Conservation (phyloP, 768 basidiomycete species). For the Chiua virens region DNA sequence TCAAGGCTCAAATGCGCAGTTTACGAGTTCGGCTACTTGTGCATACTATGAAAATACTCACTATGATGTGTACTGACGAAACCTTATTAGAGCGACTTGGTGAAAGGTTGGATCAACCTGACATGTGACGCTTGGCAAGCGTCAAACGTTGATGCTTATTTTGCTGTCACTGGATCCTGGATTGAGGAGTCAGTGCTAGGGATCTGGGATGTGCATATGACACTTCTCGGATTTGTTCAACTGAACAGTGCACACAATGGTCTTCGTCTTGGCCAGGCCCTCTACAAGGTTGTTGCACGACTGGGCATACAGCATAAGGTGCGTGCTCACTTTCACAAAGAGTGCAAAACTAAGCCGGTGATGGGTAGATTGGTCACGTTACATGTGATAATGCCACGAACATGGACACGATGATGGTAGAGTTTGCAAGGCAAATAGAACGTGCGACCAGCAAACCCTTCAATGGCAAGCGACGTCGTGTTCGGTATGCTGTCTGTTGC, state of each 20-base stretch:
- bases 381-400: conserved; percentile 40
- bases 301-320: conserved; percentile 33
- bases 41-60: background rate
- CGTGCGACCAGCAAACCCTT: too few relatives aligned
- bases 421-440: conserved; percentile 15
- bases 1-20: too few relatives aligned
- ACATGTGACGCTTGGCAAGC: background rate
- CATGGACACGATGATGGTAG: conserved; percentile 36
- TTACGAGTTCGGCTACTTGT: too few relatives aligned
- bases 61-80: too few relatives aligned
- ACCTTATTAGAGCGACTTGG: background rate
- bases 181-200: background rate
- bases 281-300: conserved; percentile 35
- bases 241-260: conserved; percentile 42
- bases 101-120: background rate
- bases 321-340: conserved; percentile 2
- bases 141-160: background rate
- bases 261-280: conserved; percentile 32
- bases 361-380: conserved; percentile 27
- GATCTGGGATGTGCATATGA: background rate
- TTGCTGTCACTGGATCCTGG: background rate
- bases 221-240: conserved; percentile 37
- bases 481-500: too few relatives aligned
- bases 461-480: too few relatives aligned
- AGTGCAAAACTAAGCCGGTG: too few relatives aligned